phyloP scores from a whole-genome alignment of 2,329 filamentous ascomycete genomes.

The Monilinia vaccinii-corymbosi region DNA sequence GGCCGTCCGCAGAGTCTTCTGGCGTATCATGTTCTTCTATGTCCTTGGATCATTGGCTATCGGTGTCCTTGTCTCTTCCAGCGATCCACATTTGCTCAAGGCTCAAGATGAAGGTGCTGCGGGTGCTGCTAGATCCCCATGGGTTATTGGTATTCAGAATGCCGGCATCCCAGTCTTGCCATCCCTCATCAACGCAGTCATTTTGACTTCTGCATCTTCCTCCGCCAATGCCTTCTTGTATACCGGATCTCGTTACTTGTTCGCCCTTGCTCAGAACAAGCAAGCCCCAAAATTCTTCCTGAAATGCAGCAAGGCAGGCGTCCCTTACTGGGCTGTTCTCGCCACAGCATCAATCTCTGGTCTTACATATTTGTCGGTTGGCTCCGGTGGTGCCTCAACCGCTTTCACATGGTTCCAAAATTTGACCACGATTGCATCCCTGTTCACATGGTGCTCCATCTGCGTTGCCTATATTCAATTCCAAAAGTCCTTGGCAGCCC shows the following conservation, averaged over 20 bases:
- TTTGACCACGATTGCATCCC: constrained; percentile 62
- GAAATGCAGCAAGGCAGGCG: constrained; percentile 52
- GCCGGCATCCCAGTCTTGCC: constrained; percentile 54
- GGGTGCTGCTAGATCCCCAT: constrained; percentile 60
- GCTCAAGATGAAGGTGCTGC: constrained; percentile 49
- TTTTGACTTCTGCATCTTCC: constrained; percentile 52
- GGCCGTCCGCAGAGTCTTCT: constrained; percentile 72
- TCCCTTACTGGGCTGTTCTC: constrained; percentile 62
- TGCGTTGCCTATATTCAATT: constrained; percentile 65
- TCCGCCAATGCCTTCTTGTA: constrained; percentile 27
- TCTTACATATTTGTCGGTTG: constrained; percentile 61
- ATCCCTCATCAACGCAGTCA: constrained; percentile 64
- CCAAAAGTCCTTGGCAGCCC: constrained; percentile 56
- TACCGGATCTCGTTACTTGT: constrained; percentile 27
- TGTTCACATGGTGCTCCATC: constrained; percentile 64
- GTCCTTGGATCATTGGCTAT: constrained; percentile 63
- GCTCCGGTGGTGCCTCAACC: constrained; percentile 39
- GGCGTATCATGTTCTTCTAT: constrained; percentile 67
- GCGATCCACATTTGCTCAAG: constrained; percentile 55
- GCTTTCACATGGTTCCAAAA: constrained; percentile 37
- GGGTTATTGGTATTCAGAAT: constrained; percentile 59
- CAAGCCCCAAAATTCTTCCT: constrained; percentile 54
- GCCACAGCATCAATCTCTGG: constrained; percentile 59
- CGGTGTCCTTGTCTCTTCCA: constrained; percentile 61
- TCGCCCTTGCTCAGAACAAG: constrained; percentile 48